These are phyloP conservation scores for Tuber aestivum DNA, from an alignment of 495 filamentous ascomycete species.

Conservation along the genomic window DNA sequence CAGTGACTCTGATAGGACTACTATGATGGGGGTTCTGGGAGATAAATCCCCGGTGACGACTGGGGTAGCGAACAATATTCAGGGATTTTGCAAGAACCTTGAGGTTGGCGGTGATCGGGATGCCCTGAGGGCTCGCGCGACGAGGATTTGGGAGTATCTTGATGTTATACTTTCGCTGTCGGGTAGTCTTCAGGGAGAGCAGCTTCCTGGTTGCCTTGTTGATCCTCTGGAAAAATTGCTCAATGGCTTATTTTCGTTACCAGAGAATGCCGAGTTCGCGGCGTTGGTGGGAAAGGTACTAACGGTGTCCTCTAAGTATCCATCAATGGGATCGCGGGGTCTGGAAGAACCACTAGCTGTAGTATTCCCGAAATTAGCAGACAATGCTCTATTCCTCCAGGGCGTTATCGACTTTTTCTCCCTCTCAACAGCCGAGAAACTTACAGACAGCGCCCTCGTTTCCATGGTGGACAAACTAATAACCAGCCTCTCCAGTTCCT, in stretches of 20 bases:
- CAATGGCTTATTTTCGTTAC: not conserved
- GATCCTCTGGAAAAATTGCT: conserved; percentile 2
- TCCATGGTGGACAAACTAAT: conserved; percentile 58
- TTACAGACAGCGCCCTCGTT: conserved; percentile 49
- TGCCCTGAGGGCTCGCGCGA: not conserved
- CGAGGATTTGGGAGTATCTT: not conserved
- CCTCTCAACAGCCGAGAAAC: conserved; percentile 46
- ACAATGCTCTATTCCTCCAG: conserved; percentile 56
- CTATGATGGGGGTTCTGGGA: conserved; percentile 15
- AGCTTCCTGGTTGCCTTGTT: not conserved
- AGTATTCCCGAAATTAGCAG: conserved; percentile 18
- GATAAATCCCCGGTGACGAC: conserved; percentile 19
- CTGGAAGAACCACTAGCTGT: conserved; percentile 13
- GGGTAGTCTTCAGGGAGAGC: not conserved
- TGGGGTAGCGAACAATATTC: conserved; percentile 10
- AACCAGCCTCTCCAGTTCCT: conserved; percentile 64
- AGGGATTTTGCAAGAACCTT: not conserved
- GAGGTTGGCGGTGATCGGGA: not conserved
- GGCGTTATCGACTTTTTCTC: conserved; percentile 58
- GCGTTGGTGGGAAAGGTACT: conserved; percentile 23
- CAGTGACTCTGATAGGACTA: conserved; percentile 23
- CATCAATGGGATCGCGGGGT: conserved; percentile 2
- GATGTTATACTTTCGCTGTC: not conserved
- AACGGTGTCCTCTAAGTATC: conserved; percentile 21
- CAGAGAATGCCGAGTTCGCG: conserved; percentile 10